Evolutionary conservation across 148 eudicot species (phyloP), one percentile per base, ranked within the genome.

Genomic region (Silene latifolia): DNA sequence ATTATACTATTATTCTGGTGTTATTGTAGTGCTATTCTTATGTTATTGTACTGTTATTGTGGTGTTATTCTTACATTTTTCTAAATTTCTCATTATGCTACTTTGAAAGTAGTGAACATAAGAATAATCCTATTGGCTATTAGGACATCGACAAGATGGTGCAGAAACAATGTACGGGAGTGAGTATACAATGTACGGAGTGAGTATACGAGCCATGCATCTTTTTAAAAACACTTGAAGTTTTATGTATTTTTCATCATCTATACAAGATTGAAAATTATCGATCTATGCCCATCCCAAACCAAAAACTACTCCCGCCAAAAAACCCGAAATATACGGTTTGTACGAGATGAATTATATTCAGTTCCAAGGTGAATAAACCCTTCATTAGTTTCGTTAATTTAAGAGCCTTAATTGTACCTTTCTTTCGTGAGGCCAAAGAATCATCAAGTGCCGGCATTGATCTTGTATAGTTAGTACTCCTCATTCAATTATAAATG

Each of bases 191-290:
- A n/a, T n/a, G n/a, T n/a, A n/a, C n/a, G n/a, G n/a, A n/a, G n/a
- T n/a, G n/a, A n/a, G n/a, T n/a, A n/a, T n/a, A n/a, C n/a, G n/a
- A 42, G 19, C 27, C 32, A 63, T 72, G 73, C 75, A 77, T 63
- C 71, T 78, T 35, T 53, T 64, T 57, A 48, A 39, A 70, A 66
- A 53, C 76, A 25, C 21, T 35, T 32, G n/a, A 24, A 59, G 57
- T 27, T 51, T 27, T 67, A 5, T 23, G 39, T 51, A 19, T 29
- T 29, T 20, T 61, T 79, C 46, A 56, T 76, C 78, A 69, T 74
- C 82, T 79, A 79, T 74, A 79, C 82, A 74, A 63, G 63, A 61
- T 39, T 74, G 32, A 32, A 62, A 69, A 24, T 42, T 70, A 19
- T 57, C 75, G 54, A 21, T 54, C 69, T 64, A 53, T 48, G 71